These are phyloP conservation scores for Teratosphaeria pseudoeucalypti DNA, from an alignment of 2,329 filamentous ascomycete species.

Conservation along the genomic window DNA sequence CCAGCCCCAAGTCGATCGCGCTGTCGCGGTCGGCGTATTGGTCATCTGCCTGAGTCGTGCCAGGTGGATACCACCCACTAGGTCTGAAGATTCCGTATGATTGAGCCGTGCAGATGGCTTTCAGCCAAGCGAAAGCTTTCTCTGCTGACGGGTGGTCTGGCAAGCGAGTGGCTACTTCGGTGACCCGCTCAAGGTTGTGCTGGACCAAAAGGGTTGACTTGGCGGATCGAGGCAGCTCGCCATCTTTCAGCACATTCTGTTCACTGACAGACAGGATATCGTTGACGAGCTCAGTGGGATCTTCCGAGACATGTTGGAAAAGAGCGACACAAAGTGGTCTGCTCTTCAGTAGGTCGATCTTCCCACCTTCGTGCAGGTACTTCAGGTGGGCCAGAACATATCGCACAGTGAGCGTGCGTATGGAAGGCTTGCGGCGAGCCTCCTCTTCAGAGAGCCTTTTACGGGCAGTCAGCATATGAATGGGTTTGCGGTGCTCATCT, in stretches of 20 bases:
- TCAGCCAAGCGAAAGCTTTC: slow-evolving; percentile 64
- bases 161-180: slow-evolving; percentile 49
- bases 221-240: slow-evolving; percentile 57
- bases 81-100: slow-evolving; percentile 65
- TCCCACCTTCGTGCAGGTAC: slow-evolving; percentile 65
- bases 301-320: slow-evolving; percentile 66
- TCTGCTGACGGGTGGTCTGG: slow-evolving; percentile 49
- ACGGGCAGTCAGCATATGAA: neutral
- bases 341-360: slow-evolving; percentile 73
- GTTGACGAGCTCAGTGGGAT: slow-evolving; percentile 62
- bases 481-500: neutral
- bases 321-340: slow-evolving; percentile 57
- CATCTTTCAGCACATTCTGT: slow-evolving; percentile 62
- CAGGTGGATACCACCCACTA: slow-evolving; percentile 74
- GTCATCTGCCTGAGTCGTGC: slow-evolving; percentile 31
- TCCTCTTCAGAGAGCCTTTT: slow-evolving; percentile 44
- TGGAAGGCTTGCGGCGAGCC: slow-evolving; percentile 55
- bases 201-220: slow-evolving; percentile 45
- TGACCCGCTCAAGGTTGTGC: slow-evolving; percentile 32
- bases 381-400: slow-evolving; percentile 72
- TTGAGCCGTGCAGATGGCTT: slow-evolving; percentile 62
- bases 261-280: slow-evolving; percentile 66
- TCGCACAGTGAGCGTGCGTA: slow-evolving; percentile 71
- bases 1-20: slow-evolving; percentile 54
- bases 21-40: slow-evolving; percentile 27